Evolutionary conservation across 371 early-diverging fungal genomes (phyloP).

Genomic region (Apophysomyces ossiformis): DNA sequence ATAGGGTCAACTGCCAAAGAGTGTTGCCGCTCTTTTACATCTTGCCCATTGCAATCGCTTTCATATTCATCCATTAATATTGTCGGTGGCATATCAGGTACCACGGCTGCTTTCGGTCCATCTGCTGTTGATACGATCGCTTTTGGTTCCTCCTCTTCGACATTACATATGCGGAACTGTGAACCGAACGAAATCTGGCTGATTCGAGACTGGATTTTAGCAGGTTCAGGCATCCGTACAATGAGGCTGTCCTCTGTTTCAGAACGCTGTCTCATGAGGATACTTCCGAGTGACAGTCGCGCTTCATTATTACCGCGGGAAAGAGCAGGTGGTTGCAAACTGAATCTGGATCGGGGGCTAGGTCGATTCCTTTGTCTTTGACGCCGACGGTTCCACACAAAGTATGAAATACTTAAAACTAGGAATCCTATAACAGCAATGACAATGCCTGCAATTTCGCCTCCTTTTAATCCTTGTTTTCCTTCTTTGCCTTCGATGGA

Average conservation of each 20-base stretch:
- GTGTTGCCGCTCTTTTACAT: not conserved
- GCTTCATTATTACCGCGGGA: not conserved
- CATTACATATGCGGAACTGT: constrained; percentile 20
- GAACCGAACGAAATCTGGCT: constrained; percentile 31
- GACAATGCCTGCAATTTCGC: constrained; percentile 44
- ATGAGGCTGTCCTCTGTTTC: constrained; percentile 4
- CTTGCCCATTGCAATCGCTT: constrained; percentile 4
- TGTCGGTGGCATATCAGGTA: constrained; percentile 5
- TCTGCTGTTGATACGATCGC: too few species aligned
- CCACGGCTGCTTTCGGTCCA: not conserved
- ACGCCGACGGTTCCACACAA: constrained; percentile 24
- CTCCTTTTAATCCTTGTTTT: constrained; percentile 26
- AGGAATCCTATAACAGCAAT: constrained; percentile 34
- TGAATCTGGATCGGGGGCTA: constrained; percentile 1
- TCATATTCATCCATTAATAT: constrained; percentile 12
- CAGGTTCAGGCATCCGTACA: constrained; percentile 6
- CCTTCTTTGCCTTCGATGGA: not conserved
- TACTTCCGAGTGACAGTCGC: not conserved
- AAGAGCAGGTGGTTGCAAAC: not conserved
- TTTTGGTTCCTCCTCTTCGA: not conserved
- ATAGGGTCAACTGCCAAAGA: not conserved
- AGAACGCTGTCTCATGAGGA: constrained; percentile 3
- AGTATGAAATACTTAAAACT: constrained; percentile 30
- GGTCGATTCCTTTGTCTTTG: constrained; percentile 11
- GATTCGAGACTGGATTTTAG: constrained; percentile 12